A percentile compares a stretch with the other conserved stretches of the same genome.
These are phyloP conservation scores for Castanospermum australe DNA, from an alignment of 306 rosid genomes.

Conservation along the genomic window DNA sequence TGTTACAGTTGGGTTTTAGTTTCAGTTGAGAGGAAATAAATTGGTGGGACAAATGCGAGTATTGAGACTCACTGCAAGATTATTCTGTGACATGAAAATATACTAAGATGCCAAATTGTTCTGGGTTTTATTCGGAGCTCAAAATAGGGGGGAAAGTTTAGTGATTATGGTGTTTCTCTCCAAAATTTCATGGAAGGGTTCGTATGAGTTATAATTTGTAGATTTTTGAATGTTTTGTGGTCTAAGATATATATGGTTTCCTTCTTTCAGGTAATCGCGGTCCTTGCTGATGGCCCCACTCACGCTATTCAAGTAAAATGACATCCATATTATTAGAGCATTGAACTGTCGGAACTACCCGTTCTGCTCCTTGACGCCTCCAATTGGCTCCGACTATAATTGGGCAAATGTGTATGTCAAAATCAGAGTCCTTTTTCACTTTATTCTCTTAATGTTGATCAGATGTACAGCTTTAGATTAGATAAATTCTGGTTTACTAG, in stretches of 20 bases:
- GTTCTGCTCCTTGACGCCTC: constrained; percentile 19
- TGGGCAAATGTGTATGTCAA: constrained; percentile 14
- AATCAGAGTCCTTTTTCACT: not conserved
- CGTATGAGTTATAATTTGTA: not conserved
- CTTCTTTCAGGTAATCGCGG: constrained; percentile 41
- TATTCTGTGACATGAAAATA: not conserved
- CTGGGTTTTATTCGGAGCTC: not conserved
- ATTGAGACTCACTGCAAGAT: not conserved
- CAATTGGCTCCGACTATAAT: constrained; percentile 15
- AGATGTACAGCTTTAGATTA: constrained; percentile 41
- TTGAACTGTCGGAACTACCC: constrained; percentile 10
- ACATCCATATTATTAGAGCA: not conserved
- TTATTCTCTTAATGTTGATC: not conserved
- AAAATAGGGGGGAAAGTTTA: not conserved
- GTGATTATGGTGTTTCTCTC: not conserved
- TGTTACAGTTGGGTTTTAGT: constrained; percentile 14
- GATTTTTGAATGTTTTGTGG: not conserved
- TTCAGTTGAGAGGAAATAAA: not conserved
- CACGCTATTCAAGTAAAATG: not conserved
- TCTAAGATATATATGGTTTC: not conserved
- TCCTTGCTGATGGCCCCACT: constrained; percentile 4
- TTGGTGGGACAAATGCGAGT: not conserved
- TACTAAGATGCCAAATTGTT: not conserved
- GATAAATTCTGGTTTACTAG: constrained; percentile 20
- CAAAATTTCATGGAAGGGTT: not conserved